Conservation (phyloP, 176 grass and related monocot genomes). For the Carex cristatella region DNA sequence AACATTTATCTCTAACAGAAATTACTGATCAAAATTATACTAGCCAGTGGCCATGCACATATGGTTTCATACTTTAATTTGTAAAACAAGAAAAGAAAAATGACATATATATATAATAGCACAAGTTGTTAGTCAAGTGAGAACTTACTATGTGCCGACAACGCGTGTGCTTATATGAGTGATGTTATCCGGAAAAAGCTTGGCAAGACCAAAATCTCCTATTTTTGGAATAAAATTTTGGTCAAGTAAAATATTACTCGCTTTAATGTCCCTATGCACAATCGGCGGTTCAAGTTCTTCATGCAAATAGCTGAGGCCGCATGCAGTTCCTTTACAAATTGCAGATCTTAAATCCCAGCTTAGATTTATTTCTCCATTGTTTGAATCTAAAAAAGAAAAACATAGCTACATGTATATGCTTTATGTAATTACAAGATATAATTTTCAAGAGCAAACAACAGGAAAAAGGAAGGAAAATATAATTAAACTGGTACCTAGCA, state of each 20-base stretch:
- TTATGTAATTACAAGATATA: neutral
- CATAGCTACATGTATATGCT: neutral
- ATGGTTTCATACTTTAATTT: neutral
- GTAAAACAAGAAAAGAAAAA: no score
- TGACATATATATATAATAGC: no score
- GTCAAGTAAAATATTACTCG: constrained; percentile 13
- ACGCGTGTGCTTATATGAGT: constrained; percentile 19
- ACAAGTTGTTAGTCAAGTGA: neutral
- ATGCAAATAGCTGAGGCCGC: constrained; percentile 12
- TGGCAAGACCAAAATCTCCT: constrained; percentile 31
- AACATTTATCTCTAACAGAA: no score
- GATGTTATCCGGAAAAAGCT: constrained; percentile 10
- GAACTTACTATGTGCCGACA: constrained; percentile 18
- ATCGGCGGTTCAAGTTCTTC: neutral
- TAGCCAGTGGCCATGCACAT: neutral
- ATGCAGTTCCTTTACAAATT: neutral
- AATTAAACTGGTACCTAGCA: neutral
- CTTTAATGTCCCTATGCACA: constrained; percentile 25
- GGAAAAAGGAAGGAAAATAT: no score
- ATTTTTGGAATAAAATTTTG: constrained; percentile 13
- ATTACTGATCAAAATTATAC: neutral
- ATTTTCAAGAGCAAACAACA: neutral
- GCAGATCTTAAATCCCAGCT: neutral
- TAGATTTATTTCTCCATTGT: neutral
- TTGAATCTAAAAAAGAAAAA: neutral